Percentiles rank a stretch among this genome's conserved stretches.
These are phyloP conservation scores for Abortiporus biennis DNA, from an alignment of 1,284 basidiomycete genomes.

Conservation along the genomic window DNA sequence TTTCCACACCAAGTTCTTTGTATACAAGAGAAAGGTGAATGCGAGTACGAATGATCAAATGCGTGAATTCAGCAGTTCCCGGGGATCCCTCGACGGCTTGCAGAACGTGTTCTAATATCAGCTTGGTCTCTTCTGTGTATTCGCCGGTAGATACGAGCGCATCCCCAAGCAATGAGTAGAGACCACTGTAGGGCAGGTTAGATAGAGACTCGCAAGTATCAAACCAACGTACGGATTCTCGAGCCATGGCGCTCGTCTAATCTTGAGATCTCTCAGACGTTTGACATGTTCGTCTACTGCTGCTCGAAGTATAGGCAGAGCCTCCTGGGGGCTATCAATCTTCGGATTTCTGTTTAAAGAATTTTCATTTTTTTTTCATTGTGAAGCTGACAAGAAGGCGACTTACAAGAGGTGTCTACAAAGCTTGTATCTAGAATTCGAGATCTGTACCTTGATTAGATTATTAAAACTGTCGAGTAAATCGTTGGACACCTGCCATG, in stretches of 20 bases:
- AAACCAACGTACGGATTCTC: slow-evolving; percentile 8
- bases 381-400: no score
- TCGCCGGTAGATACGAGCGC: slow-evolving; percentile 9
- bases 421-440: neutral
- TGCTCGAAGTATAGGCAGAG: slow-evolving; percentile 7
- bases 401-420: neutral
- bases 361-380: no score
- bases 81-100: neutral
- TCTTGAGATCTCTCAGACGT: neutral
- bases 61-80: slow-evolving; percentile 1
- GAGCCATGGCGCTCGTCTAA: slow-evolving; percentile 1
- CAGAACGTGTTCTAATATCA: slow-evolving; percentile 8
- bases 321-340: slow-evolving; percentile 11
- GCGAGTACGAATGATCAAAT: slow-evolving; percentile 4
- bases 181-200: slow-evolving; percentile 3
- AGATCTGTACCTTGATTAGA: no score
- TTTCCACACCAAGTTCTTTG: slow-evolving; percentile 5
- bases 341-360: slow-evolving; percentile 10
- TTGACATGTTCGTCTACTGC: neutral
- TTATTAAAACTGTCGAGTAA: no score
- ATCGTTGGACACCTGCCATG: slow-evolving; percentile 11
- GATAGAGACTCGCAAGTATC: neutral
- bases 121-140: slow-evolving; percentile 9
- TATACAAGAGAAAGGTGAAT: slow-evolving; percentile 9
- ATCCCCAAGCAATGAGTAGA: slow-evolving; percentile 6